These are phyloP conservation scores for Nicotiana attenuata DNA, from an alignment of 257 asterid genomes.

Conservation along the genomic window DNA sequence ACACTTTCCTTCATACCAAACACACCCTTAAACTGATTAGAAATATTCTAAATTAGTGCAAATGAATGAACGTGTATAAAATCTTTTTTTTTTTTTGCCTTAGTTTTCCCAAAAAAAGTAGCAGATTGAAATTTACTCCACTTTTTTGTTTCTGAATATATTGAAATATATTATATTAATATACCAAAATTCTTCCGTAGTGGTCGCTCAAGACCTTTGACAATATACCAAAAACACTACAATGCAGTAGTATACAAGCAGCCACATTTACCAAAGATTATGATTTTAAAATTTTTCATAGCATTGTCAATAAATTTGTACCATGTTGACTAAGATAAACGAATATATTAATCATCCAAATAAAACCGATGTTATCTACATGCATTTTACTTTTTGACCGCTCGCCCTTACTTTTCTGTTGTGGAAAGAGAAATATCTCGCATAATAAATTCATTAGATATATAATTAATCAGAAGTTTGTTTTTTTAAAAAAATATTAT, in stretches of 20 bases:
- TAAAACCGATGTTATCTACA: no score
- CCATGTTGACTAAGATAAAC: background rate
- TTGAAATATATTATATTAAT: background rate
- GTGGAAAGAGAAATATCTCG: no score
- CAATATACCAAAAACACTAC: background rate
- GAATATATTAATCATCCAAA: no score
- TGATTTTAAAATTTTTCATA: background rate
- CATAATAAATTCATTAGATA: no score
- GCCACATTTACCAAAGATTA: background rate
- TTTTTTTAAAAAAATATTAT: no score
- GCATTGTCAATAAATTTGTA: background rate
- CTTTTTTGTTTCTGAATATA: no score
- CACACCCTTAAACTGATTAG: no score
- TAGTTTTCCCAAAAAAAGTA: no score
- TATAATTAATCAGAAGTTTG: no score
- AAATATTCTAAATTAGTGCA: background rate
- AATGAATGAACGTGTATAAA: background rate
- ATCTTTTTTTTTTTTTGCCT: background rate
- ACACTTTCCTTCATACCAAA: no score
- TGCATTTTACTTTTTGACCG: no score
- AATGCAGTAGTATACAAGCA: background rate
- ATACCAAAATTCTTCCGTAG: background rate
- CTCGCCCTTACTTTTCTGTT: no score
- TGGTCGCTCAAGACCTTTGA: background rate
- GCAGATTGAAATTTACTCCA: background rate